A percentile compares a stretch with the other conserved stretches of the same genome.
Evolutionary conservation across 352 stramenopile species (phyloP).

Genomic region (Pythium aristosporum): DNA sequence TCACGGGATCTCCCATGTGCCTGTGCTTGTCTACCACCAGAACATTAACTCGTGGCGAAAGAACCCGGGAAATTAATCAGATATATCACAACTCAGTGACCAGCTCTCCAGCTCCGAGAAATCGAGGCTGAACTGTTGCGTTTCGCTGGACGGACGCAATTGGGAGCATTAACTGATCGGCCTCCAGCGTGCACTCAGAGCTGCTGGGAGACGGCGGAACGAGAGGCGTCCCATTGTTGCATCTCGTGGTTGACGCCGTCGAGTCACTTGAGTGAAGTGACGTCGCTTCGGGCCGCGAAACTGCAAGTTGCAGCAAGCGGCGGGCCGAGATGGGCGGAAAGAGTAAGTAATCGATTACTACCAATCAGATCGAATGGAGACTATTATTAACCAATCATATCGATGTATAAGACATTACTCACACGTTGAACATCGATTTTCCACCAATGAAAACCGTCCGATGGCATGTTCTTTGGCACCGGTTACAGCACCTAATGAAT

Average conservation of each 20-base stretch:
- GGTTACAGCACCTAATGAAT: no score
- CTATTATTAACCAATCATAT: background rate
- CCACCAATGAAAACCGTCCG: background rate
- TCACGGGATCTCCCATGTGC: background rate
- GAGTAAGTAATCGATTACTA: slow-evolving; percentile 3
- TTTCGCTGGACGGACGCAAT: no score
- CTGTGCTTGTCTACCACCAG: slow-evolving; percentile 6
- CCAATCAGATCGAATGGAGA: background rate
- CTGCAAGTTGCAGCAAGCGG: background rate
- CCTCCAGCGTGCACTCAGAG: no score
- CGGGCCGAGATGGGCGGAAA: background rate
- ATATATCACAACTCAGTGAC: background rate
- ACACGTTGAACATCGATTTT: slow-evolving; percentile 7
- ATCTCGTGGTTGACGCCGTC: background rate
- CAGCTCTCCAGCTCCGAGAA: no score
- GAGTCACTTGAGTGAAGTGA: background rate
- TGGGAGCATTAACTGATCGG: no score
- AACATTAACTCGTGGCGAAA: slow-evolving; percentile 8
- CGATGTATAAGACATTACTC: background rate
- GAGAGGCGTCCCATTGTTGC: background rate
- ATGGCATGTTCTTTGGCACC: background rate
- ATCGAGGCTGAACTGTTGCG: no score
- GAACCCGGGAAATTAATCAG: background rate
- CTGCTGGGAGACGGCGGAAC: no score
- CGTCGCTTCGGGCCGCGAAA: background rate